These are phyloP conservation scores for Plasmodium knowlesi DNA, from an alignment of 169 alveolate species.

Conservation along the genomic window DNA sequence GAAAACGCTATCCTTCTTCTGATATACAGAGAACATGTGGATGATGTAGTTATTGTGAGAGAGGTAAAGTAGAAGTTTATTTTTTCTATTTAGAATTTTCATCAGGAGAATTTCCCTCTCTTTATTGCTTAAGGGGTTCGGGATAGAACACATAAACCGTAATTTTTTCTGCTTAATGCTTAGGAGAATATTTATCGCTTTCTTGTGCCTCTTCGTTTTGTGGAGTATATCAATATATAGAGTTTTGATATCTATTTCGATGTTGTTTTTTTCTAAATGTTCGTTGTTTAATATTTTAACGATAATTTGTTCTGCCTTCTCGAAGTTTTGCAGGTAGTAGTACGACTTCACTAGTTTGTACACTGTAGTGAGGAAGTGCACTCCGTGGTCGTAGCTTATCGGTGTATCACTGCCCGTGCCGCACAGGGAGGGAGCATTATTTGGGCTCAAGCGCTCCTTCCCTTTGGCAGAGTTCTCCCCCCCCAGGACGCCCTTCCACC, in stretches of 20 bases:
- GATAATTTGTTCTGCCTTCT: slow-evolving; percentile 52
- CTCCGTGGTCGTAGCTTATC: not conserved
- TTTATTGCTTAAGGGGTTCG: slow-evolving; percentile 61
- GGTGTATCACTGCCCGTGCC: not conserved
- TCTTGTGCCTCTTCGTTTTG: slow-evolving; percentile 42
- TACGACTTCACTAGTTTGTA: slow-evolving; percentile 58
- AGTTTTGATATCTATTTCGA: slow-evolving; percentile 61
- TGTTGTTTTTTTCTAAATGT: slow-evolving; percentile 15
- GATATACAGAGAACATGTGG: slow-evolving; percentile 59
- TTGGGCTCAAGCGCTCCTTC: not conserved
- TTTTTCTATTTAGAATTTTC: slow-evolving; percentile 47
- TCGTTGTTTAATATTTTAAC: slow-evolving; percentile 20
- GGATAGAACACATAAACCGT: slow-evolving; percentile 46
- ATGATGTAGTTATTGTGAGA: slow-evolving; percentile 49
- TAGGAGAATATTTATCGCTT: slow-evolving; percentile 43
- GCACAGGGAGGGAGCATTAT: not conserved
- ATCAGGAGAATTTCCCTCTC: slow-evolving; percentile 55
- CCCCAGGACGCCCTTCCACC: not conserved
- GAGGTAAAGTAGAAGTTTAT: slow-evolving; percentile 48
- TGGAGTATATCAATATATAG: slow-evolving; percentile 46
- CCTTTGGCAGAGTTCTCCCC: not conserved
- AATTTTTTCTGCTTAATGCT: slow-evolving; percentile 65
- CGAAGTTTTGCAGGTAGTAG: slow-evolving; percentile 35
- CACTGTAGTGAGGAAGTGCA: not conserved
- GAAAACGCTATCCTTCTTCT: not conserved